phyloP scores from a whole-genome alignment of 2,329 filamentous ascomycete genomes.

The Blastomyces parvus region DNA sequence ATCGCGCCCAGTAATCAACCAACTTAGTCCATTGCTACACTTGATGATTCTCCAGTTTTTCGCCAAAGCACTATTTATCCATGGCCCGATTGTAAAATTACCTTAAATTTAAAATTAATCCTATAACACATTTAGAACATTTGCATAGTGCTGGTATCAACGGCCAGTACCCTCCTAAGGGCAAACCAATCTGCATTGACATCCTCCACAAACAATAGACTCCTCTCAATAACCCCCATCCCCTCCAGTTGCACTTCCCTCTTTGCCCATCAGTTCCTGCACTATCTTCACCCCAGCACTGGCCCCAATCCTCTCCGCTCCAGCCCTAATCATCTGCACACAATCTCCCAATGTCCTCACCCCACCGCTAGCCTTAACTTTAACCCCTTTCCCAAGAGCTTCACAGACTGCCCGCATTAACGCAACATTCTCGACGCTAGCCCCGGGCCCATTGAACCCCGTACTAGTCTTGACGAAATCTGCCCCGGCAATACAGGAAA shows the following conservation, averaged over 20 bases:
- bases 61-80: not conserved
- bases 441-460: constrained; percentile 49
- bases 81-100: not conserved
- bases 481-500: constrained; percentile 45
- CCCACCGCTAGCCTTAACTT: constrained; percentile 52
- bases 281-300: constrained; percentile 49
- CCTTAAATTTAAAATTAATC: not conserved
- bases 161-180: not conserved
- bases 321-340: constrained; percentile 46
- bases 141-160: no score
- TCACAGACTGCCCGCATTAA: constrained; percentile 46
- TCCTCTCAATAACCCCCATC: constrained; percentile 3
- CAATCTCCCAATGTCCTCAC: constrained; percentile 44
- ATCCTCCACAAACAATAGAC: not conserved
- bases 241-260: constrained; percentile 13
- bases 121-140: not conserved
- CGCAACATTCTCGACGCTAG: constrained; percentile 43
- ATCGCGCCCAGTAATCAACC: not conserved
- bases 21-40: no score
- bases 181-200: not conserved
- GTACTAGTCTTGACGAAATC: constrained; percentile 55
- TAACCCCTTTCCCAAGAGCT: constrained; percentile 33
- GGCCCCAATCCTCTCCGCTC: constrained; percentile 48
- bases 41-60: no score
- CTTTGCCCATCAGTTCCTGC: constrained; percentile 30